These are phyloP conservation scores for Xylariaceae sp. DNA, from an alignment of 2,329 filamentous ascomycete species.

Conservation along the genomic window DNA sequence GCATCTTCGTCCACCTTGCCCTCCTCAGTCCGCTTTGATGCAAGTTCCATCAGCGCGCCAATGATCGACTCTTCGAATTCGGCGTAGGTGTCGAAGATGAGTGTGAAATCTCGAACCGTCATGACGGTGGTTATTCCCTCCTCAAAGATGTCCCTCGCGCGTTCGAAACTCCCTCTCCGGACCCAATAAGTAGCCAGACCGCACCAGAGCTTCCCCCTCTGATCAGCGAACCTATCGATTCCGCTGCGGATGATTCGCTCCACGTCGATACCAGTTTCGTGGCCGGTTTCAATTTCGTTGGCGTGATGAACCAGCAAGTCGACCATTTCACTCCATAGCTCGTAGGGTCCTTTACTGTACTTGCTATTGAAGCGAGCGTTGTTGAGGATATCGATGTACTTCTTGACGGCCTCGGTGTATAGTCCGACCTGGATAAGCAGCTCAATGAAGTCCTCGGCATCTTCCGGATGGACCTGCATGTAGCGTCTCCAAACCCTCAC, in stretches of 20 bases:
- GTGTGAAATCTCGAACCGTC: conserved; percentile 96
- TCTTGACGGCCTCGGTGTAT: conserved; percentile 88
- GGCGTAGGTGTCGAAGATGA: conserved; percentile 94
- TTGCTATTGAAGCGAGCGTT: conserved; percentile 90
- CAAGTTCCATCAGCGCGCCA: conserved; percentile 85
- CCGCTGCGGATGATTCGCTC: conserved; percentile 92
- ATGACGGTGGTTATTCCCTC: conserved; percentile 97
- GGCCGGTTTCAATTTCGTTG: conserved; percentile 77
- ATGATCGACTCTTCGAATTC: conserved; percentile 98
- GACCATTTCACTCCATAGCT: conserved; percentile 97
- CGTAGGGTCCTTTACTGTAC: conserved; percentile 90
- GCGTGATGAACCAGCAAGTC: conserved; percentile 92
- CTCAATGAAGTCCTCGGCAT: conserved; percentile 93
- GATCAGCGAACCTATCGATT: conserved; percentile 87
- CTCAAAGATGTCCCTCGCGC: conserved; percentile 90
- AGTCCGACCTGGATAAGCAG: conserved; percentile 78
- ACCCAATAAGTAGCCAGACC: conserved; percentile 97
- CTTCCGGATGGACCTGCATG: conserved; percentile 95
- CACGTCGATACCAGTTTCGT: conserved; percentile 83
- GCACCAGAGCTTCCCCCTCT: conserved; percentile 92
- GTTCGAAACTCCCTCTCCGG: conserved; percentile 87
- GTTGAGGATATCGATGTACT: conserved; percentile 90
- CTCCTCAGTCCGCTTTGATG: conserved; percentile 77
- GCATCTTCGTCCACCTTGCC: conserved; percentile 77
- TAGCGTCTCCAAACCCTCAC: conserved; percentile 94